These are phyloP conservation scores for Apiosordaria backusii DNA, from an alignment of 495 filamentous ascomycete genomes.

Conservation along the genomic window DNA sequence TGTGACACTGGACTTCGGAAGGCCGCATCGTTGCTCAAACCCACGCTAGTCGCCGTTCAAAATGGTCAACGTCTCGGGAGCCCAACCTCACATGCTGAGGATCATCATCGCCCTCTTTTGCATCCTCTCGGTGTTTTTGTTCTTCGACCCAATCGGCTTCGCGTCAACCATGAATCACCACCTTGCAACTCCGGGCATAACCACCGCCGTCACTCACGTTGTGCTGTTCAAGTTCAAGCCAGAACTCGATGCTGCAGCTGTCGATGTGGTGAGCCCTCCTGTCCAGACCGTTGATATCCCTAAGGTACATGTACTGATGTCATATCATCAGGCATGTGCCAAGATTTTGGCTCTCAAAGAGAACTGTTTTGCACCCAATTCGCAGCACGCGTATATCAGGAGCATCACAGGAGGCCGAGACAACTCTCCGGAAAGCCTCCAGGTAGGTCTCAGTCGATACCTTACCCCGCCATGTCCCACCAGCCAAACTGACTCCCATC, in stretches of 20 bases:
- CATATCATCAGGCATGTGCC: conserved; percentile 19
- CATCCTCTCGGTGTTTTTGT: conserved; percentile 16
- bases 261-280: conserved; percentile 45
- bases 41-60: background rate
- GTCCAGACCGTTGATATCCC: background rate
- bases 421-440: conserved; percentile 58
- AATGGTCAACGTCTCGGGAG: conserved; percentile 9
- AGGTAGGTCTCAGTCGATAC: conserved; percentile 42
- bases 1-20: background rate
- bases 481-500: background rate
- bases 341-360: conserved; percentile 36
- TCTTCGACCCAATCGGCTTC: conserved; percentile 26
- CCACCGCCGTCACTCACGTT: conserved; percentile 47
- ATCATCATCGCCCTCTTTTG: conserved; percentile 9
- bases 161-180: conserved; percentile 11
- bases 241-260: conserved; percentile 30
- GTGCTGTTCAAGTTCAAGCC: conserved; percentile 60
- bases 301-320: background rate
- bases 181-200: background rate
- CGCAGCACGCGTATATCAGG: conserved; percentile 56
- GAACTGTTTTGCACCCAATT: conserved; percentile 44
- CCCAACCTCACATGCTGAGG: conserved; percentile 15
- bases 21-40: background rate
- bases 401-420: conserved; percentile 57
- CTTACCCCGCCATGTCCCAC: background rate